Percentiles rank a stretch among this genome's conserved stretches.
Evolutionary conservation across 805 yeast species (phyloP).

Genomic region (Lipomyces sp.): DNA sequence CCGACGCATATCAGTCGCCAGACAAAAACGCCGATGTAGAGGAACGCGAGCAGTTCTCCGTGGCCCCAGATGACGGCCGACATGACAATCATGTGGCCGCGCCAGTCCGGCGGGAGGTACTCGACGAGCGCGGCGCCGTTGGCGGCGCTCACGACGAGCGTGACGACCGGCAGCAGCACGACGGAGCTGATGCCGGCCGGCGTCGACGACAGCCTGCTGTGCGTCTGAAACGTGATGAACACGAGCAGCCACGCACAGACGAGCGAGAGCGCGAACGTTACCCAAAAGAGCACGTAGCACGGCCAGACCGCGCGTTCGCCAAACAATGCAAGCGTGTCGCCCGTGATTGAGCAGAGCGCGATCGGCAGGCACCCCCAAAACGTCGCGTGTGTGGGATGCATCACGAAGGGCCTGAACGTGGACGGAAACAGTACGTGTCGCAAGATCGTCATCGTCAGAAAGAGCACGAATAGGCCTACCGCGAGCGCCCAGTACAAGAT

Average conservation of each 20-base stretch:
- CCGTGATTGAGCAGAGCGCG: slow-evolving; percentile 69
- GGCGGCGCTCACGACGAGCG: slow-evolving; percentile 72
- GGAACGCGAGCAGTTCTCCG: slow-evolving; percentile 60
- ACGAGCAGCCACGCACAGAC: slow-evolving; percentile 60
- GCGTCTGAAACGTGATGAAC: slow-evolving; percentile 47
- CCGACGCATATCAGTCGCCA: slow-evolving; percentile 58
- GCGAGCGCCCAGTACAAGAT: slow-evolving; percentile 61
- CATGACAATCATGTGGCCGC: slow-evolving; percentile 53
- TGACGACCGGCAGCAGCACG: slow-evolving; percentile 69
- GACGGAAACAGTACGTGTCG: slow-evolving; percentile 43
- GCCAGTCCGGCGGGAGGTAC: slow-evolving; percentile 46
- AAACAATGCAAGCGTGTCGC: slow-evolving; percentile 50
- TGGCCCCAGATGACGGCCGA: slow-evolving; percentile 63
- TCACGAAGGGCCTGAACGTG: slow-evolving; percentile 36
- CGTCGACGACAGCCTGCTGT: slow-evolving; percentile 37
- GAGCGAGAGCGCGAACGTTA: slow-evolving; percentile 54
- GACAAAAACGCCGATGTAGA: slow-evolving; percentile 54
- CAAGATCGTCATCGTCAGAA: slow-evolving; percentile 44
- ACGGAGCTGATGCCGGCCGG: slow-evolving; percentile 51
- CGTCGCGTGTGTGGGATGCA: slow-evolving; percentile 49
- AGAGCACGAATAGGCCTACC: slow-evolving; percentile 43
- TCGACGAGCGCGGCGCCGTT: slow-evolving; percentile 57
- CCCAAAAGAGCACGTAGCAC: slow-evolving; percentile 72
- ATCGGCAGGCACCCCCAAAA: slow-evolving; percentile 78
- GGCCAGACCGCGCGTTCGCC: slow-evolving; percentile 45